Evolutionary conservation across 2,329 filamentous ascomycete genomes (phyloP), one percentile per base, ranked within the genome.

Genomic region (Fusarium neocosmosporiellum): DNA sequence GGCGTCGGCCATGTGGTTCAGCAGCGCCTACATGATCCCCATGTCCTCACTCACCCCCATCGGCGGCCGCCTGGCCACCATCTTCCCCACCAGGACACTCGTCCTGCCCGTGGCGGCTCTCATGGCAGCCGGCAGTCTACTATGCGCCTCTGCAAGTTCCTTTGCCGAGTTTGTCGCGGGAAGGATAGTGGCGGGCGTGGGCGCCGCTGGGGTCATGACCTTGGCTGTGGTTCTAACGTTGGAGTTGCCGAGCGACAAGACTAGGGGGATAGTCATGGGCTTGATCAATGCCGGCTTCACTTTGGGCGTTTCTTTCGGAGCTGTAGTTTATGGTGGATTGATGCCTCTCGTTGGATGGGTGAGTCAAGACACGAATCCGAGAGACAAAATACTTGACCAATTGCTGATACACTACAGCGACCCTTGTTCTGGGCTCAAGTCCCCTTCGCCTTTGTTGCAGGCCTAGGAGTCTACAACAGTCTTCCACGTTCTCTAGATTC

Each of bases 1-100:
- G 64, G 85, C 90, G 63, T 90, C 90, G 33, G 91, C 90, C 37
- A 93, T 90, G 80, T 97, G 94, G 94, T 94, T 96, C 79, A 94
- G 92, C 9, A 94, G 92, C 34, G 87, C 92, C 3, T 97, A 94
- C 79, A 86, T 96, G 55, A 86, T 89, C 69, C 80, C 84, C 74
- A 86, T 86, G 88, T 94, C 88, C 31, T 87, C 86, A 14, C 81
- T 93, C 14, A 89, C 91, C 0, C 93, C 94, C 1, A 81, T 97
- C 3, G 87, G 89, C 41, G 94, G 94, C 8, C 90, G 93, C 20
- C 84, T 97, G 1, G 90, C 91, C 53, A 90, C 91, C 75, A 90
- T 96, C 27, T 96, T 97, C 80, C 89, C 91, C 0, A 89, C 93
- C 0, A 86, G 91, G 27, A 78, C 85, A 24, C 92, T 93, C 77